Conservation (phyloP, 768 basidiomycete species). For the Rhodosporidiobolus sp. region DNA sequence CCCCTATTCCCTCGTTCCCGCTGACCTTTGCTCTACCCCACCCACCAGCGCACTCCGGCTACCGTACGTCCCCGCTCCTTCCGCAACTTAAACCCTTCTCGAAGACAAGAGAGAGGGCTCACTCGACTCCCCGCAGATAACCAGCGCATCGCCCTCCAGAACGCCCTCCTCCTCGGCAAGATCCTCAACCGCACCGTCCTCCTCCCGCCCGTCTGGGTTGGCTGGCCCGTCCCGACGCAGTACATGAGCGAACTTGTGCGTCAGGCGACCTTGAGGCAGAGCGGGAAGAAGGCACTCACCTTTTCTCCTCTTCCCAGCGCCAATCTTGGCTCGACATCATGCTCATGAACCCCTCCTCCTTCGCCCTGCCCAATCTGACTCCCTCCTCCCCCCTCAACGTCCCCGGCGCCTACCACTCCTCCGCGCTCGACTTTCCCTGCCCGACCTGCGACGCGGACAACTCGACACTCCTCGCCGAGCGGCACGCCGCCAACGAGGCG, state of each 20-base stretch:
- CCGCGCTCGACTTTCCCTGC: neutral
- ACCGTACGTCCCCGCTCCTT: constrained; percentile 47
- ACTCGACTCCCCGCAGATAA: constrained; percentile 54
- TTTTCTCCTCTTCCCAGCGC: constrained; percentile 7
- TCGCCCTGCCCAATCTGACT: constrained; percentile 6
- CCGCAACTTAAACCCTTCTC: no score
- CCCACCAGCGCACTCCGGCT: constrained; percentile 72
- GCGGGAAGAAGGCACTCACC: neutral
- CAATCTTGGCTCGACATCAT: constrained; percentile 34
- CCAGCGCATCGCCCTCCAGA: constrained; percentile 77
- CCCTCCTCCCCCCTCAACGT: constrained; percentile 1
- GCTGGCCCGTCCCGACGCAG: constrained; percentile 61
- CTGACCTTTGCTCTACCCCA: neutral
- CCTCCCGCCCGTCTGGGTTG: constrained; percentile 69
- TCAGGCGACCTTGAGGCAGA: neutral
- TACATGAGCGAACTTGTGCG: constrained; percentile 55
- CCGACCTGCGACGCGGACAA: constrained; percentile 26
- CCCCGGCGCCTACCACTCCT: constrained; percentile 9
- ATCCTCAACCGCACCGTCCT: constrained; percentile 65
- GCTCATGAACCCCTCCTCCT: constrained; percentile 20
- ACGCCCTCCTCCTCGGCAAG: constrained; percentile 66
- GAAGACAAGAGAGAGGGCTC: no score
- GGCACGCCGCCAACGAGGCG: neutral
- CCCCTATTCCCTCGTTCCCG: neutral
- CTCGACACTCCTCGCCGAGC: neutral